Evolutionary conservation across 192 early-diverging fungal genomes (phyloP).

Genomic region (Thamnidium elegans): DNA sequence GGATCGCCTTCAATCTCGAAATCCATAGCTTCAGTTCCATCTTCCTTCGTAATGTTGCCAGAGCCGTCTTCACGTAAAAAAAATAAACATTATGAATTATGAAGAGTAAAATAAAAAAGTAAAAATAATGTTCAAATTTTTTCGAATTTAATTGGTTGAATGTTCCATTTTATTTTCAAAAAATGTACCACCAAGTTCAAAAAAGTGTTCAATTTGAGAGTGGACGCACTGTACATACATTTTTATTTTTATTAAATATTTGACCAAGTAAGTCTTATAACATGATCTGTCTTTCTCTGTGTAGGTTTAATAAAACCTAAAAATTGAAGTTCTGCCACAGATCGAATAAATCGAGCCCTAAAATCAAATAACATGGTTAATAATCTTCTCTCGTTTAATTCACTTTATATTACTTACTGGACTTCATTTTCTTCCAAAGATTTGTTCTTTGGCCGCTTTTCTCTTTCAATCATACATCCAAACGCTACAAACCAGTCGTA

Average conservation of each 20-base stretch:
- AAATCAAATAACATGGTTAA: slow-evolving; percentile 8
- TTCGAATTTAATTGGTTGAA: too few relatives aligned
- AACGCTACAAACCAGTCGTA: slow-evolving; percentile 92
- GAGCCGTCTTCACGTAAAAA: too few relatives aligned
- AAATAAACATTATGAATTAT: too few relatives aligned
- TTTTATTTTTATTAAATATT: slow-evolving; percentile 27
- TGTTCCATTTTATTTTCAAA: too few relatives aligned
- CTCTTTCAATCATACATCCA: slow-evolving; percentile 69
- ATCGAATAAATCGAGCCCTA: slow-evolving; percentile 81
- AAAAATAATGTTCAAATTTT: too few relatives aligned
- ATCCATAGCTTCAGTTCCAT: too few relatives aligned
- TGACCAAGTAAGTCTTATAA: slow-evolving; percentile 80
- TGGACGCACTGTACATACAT: too few relatives aligned
- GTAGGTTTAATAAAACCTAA: slow-evolving; percentile 91
- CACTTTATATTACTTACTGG: slow-evolving; percentile 43
- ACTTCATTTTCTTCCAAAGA: slow-evolving; percentile 51
- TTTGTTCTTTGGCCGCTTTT: slow-evolving; percentile 28
- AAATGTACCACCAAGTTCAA: too few relatives aligned
- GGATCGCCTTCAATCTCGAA: too few relatives aligned
- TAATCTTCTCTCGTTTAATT: neutral
- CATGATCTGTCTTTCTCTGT: slow-evolving; percentile 90
- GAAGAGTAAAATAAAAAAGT: too few relatives aligned
- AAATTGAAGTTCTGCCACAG: slow-evolving; percentile 83
- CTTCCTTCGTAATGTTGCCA: too few relatives aligned
- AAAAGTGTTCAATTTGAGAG: too few relatives aligned